Conservation (phyloP, 768 basidiomycete genomes). For the Phaeotremella fagi region DNA sequence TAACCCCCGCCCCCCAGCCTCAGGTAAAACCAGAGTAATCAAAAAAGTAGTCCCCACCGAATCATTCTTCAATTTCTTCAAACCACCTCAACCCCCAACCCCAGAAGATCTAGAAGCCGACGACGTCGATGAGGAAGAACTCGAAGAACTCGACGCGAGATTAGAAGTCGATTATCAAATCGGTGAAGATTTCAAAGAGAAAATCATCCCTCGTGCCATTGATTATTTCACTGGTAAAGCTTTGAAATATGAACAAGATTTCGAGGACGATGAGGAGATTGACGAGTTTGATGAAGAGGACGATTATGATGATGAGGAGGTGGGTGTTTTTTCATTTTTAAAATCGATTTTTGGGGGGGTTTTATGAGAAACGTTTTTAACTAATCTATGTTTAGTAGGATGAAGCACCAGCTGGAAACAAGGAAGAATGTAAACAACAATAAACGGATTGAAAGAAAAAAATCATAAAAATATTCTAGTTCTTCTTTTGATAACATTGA, state of each 20-base stretch:
- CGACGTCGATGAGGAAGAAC: slow-evolving; percentile 70
- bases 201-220: slow-evolving; percentile 91
- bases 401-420: not conserved
- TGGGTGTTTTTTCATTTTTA: slow-evolving; percentile 13
- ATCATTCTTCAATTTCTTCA: slow-evolving; percentile 99
- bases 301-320: slow-evolving; percentile 50
- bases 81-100: slow-evolving; percentile 67
- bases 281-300: slow-evolving; percentile 42
- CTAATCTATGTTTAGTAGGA: too few species aligned
- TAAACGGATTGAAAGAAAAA: too few species aligned
- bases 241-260: slow-evolving; percentile 63
- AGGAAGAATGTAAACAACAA: not conserved
- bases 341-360: not conserved
- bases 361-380: too few species aligned
- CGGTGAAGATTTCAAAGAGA: slow-evolving; percentile 96
- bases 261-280: slow-evolving; percentile 40
- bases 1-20: slow-evolving; percentile 47
- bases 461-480: too few species aligned
- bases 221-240: slow-evolving; percentile 99
- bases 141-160: slow-evolving; percentile 86
- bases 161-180: slow-evolving; percentile 97
- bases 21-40: slow-evolving; percentile 53
- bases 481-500: too few species aligned
- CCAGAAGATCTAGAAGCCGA: slow-evolving; percentile 64
- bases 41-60: slow-evolving; percentile 81